phyloP scores from a whole-genome alignment of 2,329 filamentous ascomycete genomes.

The Botryotinia convoluta region DNA sequence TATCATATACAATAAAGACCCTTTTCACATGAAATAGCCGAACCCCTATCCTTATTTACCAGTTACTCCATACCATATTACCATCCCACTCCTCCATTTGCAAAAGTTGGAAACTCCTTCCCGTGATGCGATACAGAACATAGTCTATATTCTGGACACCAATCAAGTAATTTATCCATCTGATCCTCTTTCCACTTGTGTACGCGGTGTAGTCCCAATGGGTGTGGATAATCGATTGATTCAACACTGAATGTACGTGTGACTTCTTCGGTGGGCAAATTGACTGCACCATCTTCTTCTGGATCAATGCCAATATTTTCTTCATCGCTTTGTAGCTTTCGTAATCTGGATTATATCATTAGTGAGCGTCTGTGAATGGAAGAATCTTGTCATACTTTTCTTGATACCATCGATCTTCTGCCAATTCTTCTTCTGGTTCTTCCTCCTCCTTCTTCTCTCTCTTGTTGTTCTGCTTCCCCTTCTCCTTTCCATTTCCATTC shows the following conservation, averaged over 20 bases:
- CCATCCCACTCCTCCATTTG: slow-evolving; percentile 12
- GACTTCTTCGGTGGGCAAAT: slow-evolving; percentile 34
- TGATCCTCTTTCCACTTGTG: slow-evolving; percentile 32
- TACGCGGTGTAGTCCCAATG: slow-evolving; percentile 37
- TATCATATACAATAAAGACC: background rate
- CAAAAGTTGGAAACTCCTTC: slow-evolving; percentile 8
- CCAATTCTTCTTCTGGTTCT: slow-evolving; percentile 19
- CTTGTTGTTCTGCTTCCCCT: slow-evolving; percentile 17
- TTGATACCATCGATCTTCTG: slow-evolving; percentile 37
- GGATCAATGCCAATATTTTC: slow-evolving; percentile 26
- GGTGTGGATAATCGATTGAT: slow-evolving; percentile 36
- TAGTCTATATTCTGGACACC: slow-evolving; percentile 34
- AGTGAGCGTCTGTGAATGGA: background rate
- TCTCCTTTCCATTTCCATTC: slow-evolving; percentile 17
- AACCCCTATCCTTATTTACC: slow-evolving; percentile 7
- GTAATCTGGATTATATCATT: slow-evolving; percentile 25
- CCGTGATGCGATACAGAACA: slow-evolving; percentile 23
- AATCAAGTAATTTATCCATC: slow-evolving; percentile 28
- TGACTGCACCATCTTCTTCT: slow-evolving; percentile 29
- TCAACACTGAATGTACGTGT: slow-evolving; percentile 37
- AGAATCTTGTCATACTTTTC: slow-evolving; percentile 28
- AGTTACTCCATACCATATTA: background rate
- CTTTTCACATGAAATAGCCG: slow-evolving; percentile 11
- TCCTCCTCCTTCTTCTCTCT: slow-evolving; percentile 21
- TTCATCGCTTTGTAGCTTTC: slow-evolving; percentile 28